Percentiles rank a stretch among this genome's conserved stretches.
Conservation (phyloP, 805 yeast genomes). For the Metschnikowia continentalis region DNA sequence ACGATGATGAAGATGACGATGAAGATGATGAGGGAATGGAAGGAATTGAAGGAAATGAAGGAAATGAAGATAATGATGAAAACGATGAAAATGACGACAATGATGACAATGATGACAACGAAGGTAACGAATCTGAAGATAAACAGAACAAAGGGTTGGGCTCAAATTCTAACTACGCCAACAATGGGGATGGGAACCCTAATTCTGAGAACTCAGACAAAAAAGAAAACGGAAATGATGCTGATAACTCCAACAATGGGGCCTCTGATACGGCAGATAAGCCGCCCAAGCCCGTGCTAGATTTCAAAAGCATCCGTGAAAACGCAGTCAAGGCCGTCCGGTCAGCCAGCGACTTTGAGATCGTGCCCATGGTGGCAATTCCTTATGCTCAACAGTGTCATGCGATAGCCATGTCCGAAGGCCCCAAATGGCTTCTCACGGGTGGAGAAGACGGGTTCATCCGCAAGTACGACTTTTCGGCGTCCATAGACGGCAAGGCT, state of each 20-base stretch:
- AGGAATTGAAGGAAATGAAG: neutral
- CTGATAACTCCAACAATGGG: neutral
- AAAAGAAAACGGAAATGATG: constrained; percentile 3
- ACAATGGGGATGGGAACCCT: too few species aligned
- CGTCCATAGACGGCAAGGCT: constrained; percentile 79
- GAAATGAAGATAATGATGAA: neutral
- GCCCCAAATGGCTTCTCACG: constrained; percentile 81
- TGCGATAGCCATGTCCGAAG: constrained; percentile 70
- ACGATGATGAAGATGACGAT: constrained; percentile 15
- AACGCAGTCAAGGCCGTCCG: constrained; percentile 42
- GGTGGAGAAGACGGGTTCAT: constrained; percentile 97
- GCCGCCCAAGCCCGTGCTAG: neutral
- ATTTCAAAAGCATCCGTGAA: constrained; percentile 13
- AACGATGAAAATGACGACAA: constrained; percentile 6
- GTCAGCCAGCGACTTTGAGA: constrained; percentile 56
- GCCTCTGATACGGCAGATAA: neutral
- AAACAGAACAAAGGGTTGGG: too few species aligned
- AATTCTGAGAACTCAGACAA: constrained; percentile 21
- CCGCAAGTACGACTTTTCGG: constrained; percentile 80
- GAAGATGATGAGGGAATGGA: constrained; percentile 11
- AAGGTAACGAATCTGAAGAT: neutral
- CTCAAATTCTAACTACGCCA: too few species aligned
- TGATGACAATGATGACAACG: neutral
- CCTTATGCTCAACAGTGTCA: constrained; percentile 79
- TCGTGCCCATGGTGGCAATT: constrained; percentile 82